Percentiles rank a stretch among this genome's conserved stretches.
Evolutionary conservation across 2,329 filamentous ascomycete species (phyloP).

Genomic region (Alternaria brassicicola): DNA sequence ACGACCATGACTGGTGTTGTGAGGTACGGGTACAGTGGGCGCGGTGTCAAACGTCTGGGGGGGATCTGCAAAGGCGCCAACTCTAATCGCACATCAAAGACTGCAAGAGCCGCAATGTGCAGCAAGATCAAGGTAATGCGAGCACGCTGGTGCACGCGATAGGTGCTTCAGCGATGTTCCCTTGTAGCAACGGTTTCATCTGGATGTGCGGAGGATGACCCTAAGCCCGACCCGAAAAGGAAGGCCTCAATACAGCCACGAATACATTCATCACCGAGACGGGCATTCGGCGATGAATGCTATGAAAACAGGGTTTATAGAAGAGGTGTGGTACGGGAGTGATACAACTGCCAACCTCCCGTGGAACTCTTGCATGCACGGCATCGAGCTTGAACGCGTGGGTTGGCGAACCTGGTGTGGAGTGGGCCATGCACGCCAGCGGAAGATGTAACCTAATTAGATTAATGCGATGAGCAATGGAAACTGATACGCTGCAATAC

Average conservation of each 20-base stretch:
- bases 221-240: slow-evolving; percentile 6
- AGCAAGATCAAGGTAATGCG: slow-evolving; percentile 2
- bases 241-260: background rate
- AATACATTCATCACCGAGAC: background rate
- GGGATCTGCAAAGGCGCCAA: slow-evolving; percentile 7
- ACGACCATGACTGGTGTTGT: slow-evolving; percentile 3
- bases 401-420: slow-evolving; percentile 2
- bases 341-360: background rate
- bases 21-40: background rate
- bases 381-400: slow-evolving; percentile 5
- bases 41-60: slow-evolving; percentile 9
- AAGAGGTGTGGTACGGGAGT: background rate
- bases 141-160: background rate
- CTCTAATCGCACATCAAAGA: slow-evolving; percentile 11
- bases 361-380: background rate
- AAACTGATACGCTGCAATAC: slow-evolving; percentile 32
- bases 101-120: slow-evolving; percentile 1
- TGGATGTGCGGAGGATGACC: slow-evolving; percentile 3
- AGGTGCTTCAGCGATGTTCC: slow-evolving; percentile 2
- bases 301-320: background rate
- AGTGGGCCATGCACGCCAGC: slow-evolving; percentile 30
- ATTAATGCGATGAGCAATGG: slow-evolving; percentile 34
- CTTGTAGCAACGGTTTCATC: slow-evolving; percentile 7
- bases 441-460: slow-evolving; percentile 42
- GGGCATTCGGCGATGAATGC: background rate